Evolutionary conservation across 768 basidiomycete genomes (phyloP).

Genomic region (Chalciporus piperatus): DNA sequence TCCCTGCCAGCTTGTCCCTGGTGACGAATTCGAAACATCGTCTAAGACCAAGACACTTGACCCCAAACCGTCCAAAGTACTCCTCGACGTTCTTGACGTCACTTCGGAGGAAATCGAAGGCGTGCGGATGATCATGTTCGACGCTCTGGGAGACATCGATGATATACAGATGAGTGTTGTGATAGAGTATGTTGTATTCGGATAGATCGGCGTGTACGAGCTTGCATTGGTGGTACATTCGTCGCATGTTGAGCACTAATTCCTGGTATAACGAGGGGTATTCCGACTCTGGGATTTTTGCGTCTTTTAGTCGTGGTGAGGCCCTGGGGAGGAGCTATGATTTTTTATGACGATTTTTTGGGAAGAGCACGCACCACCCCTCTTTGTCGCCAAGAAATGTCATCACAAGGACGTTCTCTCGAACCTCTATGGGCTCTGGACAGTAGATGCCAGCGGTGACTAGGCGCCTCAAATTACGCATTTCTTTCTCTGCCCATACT

Average conservation of each 20-base stretch:
- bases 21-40: constrained; percentile 90
- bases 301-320: constrained; percentile 92
- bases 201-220: constrained; percentile 97
- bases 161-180: constrained; percentile 77
- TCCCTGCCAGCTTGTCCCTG: constrained; percentile 42
- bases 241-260: constrained; percentile 74
- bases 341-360: background rate
- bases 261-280: constrained; percentile 70
- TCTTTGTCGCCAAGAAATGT: constrained; percentile 79
- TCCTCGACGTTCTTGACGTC: constrained; percentile 94
- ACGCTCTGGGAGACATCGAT: constrained; percentile 99
- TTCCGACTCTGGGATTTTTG: constrained; percentile 50
- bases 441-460: constrained; percentile 79
- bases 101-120: constrained; percentile 92
- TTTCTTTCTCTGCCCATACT: constrained; percentile 98
- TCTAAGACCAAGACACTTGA: constrained; percentile 72
- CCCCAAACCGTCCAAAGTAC: constrained; percentile 79
- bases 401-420: constrained; percentile 98
- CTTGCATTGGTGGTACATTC: constrained; percentile 86
- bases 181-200: constrained; percentile 96
- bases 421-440: constrained; percentile 88
- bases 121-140: constrained; percentile 95
- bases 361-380: constrained; percentile 61
- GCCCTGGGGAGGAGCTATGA: constrained; percentile 51
- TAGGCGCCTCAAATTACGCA: constrained; percentile 90